Evolutionary conservation across 352 stramenopile species (phyloP), one percentile per base, ranked within the genome.

Genomic region (Thalassiosira mediterranea): DNA sequence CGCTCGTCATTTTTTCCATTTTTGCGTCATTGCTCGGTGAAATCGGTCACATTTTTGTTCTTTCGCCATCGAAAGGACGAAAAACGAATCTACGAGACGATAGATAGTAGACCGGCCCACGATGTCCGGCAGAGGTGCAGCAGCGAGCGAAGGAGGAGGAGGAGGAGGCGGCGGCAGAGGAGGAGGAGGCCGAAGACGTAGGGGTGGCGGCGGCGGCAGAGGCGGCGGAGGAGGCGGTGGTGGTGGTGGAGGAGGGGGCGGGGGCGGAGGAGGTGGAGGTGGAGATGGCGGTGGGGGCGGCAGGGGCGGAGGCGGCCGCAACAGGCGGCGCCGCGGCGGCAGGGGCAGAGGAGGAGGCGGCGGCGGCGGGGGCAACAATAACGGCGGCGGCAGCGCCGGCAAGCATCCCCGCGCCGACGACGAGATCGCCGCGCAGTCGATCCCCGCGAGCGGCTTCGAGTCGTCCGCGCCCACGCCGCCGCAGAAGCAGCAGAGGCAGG

Each of bases 361-460:
- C 10, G 26, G 52, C 11, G 38, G 38, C 3, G 48, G 23, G 13
- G 26, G 40, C 23, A 54, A 52, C 58, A 56, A 61, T 19, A 21
- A 29, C 25, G 19, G 37, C 57, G 15, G 17, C 49, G 38, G 11
- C 49, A 29, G 21, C 51, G 25, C 28, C 5, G 26, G 13, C 52
- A 42, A 42, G 26, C 52, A 23, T 60, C 31, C 52, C 52, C 26
- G 21, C 5, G 49, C 13, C 26, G 21, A 8, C 11, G 13, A 46
- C 17, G 31, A 60, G 4, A 38, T 46, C 5, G 13, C 29, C 28
- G 11, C 25, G n/a, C 19, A 25, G 42, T 7, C 42, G 42, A 59
- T 66, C n/a, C 57, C 57, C 23, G 42, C 32, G 5, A 46, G 42
- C n/a, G 57, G 57, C n/a, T 66, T 66, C 25, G 34, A 59, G n/a